Evolutionary conservation across 371 early-diverging fungal genomes (phyloP).

Genomic region (Conidiobolus incongruus): DNA sequence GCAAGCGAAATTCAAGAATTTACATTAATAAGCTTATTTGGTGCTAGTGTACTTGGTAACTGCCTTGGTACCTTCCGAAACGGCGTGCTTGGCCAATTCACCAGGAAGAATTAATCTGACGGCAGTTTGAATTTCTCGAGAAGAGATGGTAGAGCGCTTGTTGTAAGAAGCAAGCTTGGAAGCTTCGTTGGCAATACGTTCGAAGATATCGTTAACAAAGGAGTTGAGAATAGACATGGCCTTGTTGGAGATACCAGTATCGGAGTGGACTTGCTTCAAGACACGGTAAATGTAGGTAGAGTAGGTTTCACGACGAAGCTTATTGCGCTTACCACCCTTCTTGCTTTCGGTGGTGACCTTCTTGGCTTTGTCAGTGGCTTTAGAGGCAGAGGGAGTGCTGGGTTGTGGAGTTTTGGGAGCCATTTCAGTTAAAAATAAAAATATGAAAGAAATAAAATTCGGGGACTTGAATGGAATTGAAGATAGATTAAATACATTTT

Average conservation of each 20-base stretch:
- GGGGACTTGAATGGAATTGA: too few relatives aligned
- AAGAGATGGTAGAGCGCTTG: conserved; percentile 84
- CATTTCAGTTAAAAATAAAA: neutral
- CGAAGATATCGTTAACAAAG: conserved; percentile 93
- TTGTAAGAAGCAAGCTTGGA: conserved; percentile 80
- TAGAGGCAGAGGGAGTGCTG: neutral
- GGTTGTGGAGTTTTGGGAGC: neutral
- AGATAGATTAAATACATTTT: too few relatives aligned
- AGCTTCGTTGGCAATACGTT: conserved; percentile 74
- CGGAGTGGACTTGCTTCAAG: conserved; percentile 91
- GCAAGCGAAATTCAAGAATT: too few relatives aligned
- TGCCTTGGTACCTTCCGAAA: conserved; percentile 92
- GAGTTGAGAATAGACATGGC: conserved; percentile 97
- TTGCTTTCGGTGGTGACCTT: conserved; percentile 19
- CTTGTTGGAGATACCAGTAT: conserved; percentile 94
- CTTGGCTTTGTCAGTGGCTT: conserved; percentile 15
- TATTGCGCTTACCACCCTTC: conserved; percentile 9
- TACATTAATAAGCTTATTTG: conserved; percentile 17
- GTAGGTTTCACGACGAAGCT: conserved; percentile 69
- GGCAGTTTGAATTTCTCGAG: conserved; percentile 87
- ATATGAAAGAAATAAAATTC: neutral
- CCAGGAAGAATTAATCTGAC: conserved; percentile 84
- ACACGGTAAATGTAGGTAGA: conserved; percentile 92
- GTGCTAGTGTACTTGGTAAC: conserved; percentile 85
- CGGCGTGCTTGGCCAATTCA: conserved; percentile 91